Evolutionary conservation across 192 early-diverging fungal species (phyloP).

Genomic region (Coemansia sp.): DNA sequence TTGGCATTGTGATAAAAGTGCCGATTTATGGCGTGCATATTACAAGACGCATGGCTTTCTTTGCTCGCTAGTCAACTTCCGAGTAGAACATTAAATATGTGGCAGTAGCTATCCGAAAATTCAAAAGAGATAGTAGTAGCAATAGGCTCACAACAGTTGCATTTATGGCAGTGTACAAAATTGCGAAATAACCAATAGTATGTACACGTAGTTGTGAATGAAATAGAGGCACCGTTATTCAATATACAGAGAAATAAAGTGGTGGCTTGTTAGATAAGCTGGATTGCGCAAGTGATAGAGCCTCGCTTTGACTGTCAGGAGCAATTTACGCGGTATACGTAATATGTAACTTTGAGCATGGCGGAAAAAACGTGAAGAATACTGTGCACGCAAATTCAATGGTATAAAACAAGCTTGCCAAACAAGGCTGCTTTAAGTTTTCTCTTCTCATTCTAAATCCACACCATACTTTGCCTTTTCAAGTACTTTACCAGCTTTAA

Average conservation of each 20-base stretch:
- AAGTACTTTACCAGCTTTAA: background rate
- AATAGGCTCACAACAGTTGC: background rate
- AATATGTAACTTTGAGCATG: background rate
- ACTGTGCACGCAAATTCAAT: background rate
- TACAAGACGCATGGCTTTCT: background rate
- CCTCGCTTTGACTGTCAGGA: background rate
- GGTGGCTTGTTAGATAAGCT: background rate
- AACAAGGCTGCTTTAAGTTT: conserved; percentile 2
- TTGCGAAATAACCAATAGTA: background rate
- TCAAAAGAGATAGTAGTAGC: background rate
- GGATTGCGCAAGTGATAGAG: background rate
- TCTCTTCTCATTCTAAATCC: background rate
- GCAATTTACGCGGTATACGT: background rate
- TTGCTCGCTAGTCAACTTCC: background rate
- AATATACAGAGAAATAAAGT: conserved; percentile 1
- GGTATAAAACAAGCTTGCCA: background rate
- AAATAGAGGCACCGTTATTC: conserved; percentile 1
- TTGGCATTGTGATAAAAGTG: background rate
- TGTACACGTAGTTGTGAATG: background rate
- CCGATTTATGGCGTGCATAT: background rate
- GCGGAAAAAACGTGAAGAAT: background rate
- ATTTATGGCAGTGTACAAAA: conserved; percentile 3
- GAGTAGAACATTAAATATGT: background rate
- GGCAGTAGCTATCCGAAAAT: background rate
- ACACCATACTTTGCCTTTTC: background rate